These are phyloP conservation scores for Penicillium ucsense DNA, from an alignment of 495 filamentous ascomycete species.

Conservation along the genomic window DNA sequence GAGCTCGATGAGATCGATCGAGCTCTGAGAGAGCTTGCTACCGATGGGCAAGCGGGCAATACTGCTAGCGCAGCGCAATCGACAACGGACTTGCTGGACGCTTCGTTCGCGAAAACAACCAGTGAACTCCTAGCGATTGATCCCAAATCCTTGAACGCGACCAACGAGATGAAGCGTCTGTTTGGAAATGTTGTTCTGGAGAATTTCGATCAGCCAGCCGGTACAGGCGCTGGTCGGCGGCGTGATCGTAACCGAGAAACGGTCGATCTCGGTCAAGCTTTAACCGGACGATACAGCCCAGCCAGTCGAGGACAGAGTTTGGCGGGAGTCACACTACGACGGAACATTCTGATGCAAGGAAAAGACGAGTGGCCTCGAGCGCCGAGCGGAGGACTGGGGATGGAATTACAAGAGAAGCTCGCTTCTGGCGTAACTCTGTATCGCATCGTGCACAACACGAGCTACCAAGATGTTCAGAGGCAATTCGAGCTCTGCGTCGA, in stretches of 20 bases:
- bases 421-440: conserved; percentile 45
- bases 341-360: conserved; percentile 78
- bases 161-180: conserved; percentile 86
- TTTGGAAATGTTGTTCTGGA: conserved; percentile 78
- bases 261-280: conserved; percentile 59
- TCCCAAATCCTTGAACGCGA: conserved; percentile 68
- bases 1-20: conserved; percentile 74
- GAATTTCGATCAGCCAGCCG: conserved; percentile 45
- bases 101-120: conserved; percentile 33
- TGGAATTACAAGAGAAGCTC: conserved; percentile 58
- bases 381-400: conserved; percentile 71
- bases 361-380: conserved; percentile 86
- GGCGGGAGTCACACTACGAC: conserved; percentile 56
- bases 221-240: conserved; percentile 42
- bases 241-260: conserved; percentile 44
- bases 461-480: conserved; percentile 67
- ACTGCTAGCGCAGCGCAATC: conserved; percentile 12
- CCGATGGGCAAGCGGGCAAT: conserved; percentile 12
- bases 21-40: conserved; percentile 56
- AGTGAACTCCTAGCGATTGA: conserved; percentile 63
- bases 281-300: conserved; percentile 52
- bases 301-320: conserved; percentile 51
- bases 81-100: conserved; percentile 28
- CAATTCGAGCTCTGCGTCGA: conserved; percentile 72
- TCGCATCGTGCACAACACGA: conserved; percentile 60